Evolutionary conservation across 1,139 yeast species (phyloP), one percentile per base, ranked within the genome.

Genomic region (Hyphopichia buzzinii): DNA sequence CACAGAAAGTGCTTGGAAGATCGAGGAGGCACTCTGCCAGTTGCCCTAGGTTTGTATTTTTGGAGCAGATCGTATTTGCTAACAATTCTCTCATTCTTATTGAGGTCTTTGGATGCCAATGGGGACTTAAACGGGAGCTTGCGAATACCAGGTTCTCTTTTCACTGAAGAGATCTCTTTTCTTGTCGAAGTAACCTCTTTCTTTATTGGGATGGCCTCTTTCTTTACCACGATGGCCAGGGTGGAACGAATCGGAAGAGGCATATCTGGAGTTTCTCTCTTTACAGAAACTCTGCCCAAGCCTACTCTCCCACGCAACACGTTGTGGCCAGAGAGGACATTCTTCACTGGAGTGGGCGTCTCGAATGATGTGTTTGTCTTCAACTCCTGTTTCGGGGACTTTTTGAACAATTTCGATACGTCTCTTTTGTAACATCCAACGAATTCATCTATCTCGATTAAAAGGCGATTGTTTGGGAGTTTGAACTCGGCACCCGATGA

Each of bases 401-500:
- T 30, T 12, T 35, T 39, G 26, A 38, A 39, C 5, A 34, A 30
- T 11, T 37, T 43, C 3, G 50, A 30, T 3, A 50, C 40, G 39
- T 53, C 57, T 29, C 57, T 35, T 31, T 42, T 48, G 35, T 42
- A 44, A 13, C 33, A 34, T 3, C 40, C 36, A 6, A 42, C n/a
- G 7, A 40, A 36, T 1, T 47, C 46, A 26, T 47, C 52, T 7
- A 54, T 36, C 32, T 50, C 53, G 4, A 54, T 30, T 1, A 54
- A 19, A 6, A 49, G 28, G n/a, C 40, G 35, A 15, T 37, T 39
- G 33, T 41, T 49, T 6, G 55, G 52, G 7, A 52, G 29, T 29
- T 37, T 37, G 31, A 50, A 50, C 30, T 48, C 49, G 28, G 48
- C 43, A 8, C 42, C 49, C 7, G 38, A 37, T 1, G 10, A 22